Conservation (phyloP, 768 basidiomycete species). For the Tylopilus sp. region DNA sequence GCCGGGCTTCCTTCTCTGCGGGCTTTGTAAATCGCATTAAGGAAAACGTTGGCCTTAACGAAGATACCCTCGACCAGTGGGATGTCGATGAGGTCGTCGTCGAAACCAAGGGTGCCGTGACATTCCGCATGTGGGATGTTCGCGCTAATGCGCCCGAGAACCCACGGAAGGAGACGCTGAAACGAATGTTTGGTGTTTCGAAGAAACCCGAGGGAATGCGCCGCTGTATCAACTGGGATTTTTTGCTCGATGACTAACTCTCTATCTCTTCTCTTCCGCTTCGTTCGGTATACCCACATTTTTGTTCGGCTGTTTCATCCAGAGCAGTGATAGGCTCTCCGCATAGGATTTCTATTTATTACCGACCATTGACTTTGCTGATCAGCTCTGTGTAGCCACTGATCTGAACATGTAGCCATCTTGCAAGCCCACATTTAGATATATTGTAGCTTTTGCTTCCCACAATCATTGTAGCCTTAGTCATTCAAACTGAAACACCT, state of each 20-base stretch:
- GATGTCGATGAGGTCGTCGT: conserved; percentile 64
- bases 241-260: conserved; percentile 63
- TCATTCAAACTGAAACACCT: conserved; percentile 7
- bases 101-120: conserved; percentile 55
- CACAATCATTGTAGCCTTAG: conserved; percentile 25
- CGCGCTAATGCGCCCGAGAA: conserved; percentile 63
- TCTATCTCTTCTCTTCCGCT: neutral
- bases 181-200: conserved; percentile 57
- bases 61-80: conserved; percentile 31
- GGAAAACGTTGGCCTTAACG: conserved; percentile 49
- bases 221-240: conserved; percentile 68
- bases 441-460: conserved; percentile 21
- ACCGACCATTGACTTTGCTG: conserved; percentile 1
- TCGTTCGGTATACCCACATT: conserved; percentile 14
- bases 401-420: conserved; percentile 26
- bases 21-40: conserved; percentile 72
- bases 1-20: conserved; percentile 57
- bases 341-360: conserved; percentile 22
- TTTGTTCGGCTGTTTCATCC: conserved; percentile 3
- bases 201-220: conserved; percentile 49
- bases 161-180: conserved; percentile 56
- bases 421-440: conserved; percentile 5
- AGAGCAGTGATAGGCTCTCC: conserved; percentile 9
- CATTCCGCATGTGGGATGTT: conserved; percentile 80
- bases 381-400: conserved; percentile 25